phyloP scores from a whole-genome alignment of 2,329 filamentous ascomycete genomes.

The Byssochlamys sp. region DNA sequence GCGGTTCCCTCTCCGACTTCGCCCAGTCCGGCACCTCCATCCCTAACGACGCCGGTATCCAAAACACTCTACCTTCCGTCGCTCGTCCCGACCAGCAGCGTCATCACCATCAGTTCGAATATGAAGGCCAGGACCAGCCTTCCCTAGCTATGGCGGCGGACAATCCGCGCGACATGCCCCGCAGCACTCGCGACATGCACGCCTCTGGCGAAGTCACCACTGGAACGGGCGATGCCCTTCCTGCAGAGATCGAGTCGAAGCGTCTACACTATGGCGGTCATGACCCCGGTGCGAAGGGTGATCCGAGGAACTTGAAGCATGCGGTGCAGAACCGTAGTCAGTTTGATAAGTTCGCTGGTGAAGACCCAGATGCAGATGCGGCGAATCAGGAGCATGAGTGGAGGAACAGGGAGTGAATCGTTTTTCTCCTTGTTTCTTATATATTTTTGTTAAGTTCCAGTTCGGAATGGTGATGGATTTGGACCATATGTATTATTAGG shows the following conservation, averaged over 20 bases:
- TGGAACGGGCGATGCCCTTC: conserved; percentile 32
- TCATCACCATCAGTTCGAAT: conserved; percentile 45
- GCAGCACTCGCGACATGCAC: conserved; percentile 25
- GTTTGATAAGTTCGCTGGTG: conserved; percentile 27
- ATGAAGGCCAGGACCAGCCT: conserved; percentile 28
- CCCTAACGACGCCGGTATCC: conserved; percentile 40
- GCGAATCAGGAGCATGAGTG: conserved; percentile 21
- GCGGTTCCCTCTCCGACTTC: conserved; percentile 22
- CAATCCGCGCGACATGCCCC: conserved; percentile 41
- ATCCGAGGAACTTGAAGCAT: conserved; percentile 31
- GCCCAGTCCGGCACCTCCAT: conserved; percentile 23
- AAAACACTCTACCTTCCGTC: conserved; percentile 32
- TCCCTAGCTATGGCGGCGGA: conserved; percentile 36
- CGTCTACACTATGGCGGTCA: conserved; percentile 23
- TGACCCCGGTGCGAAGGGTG: conserved; percentile 28
- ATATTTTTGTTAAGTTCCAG: not conserved
- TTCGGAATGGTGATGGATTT: not conserved
- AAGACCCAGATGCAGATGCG: conserved; percentile 24
- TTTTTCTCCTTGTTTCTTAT: no score
- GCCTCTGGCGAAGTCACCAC: conserved; percentile 30
- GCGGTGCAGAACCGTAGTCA: conserved; percentile 26
- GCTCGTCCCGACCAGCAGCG: conserved; percentile 28
- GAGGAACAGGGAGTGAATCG: conserved; percentile 11
- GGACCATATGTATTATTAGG: not conserved
- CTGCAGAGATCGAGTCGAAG: conserved; percentile 31